Conservation (phyloP, 352 stramenopile species). For the Globisporangium spiculum region DNA sequence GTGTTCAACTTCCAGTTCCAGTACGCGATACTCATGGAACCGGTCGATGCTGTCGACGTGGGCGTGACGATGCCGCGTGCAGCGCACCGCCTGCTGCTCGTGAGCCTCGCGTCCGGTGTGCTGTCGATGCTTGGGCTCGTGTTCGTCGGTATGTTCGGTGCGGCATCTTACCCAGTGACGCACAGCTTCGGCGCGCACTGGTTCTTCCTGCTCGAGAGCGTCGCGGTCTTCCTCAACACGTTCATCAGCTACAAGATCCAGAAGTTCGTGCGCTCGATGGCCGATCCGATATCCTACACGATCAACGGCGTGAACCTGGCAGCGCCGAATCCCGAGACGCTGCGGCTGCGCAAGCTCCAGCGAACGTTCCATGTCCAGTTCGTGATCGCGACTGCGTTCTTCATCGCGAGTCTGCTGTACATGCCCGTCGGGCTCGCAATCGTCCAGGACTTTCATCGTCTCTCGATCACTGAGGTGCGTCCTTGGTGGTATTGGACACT, state of each 20-base stretch:
- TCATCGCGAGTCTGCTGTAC: slow-evolving; percentile 25
- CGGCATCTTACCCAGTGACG: slow-evolving; percentile 20
- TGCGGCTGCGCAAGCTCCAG: slow-evolving; percentile 22
- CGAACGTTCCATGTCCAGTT: slow-evolving; percentile 30
- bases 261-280: slow-evolving; percentile 10
- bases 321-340: slow-evolving; percentile 12
- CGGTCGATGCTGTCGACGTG: background rate
- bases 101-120: slow-evolving; percentile 24
- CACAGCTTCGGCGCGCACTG: slow-evolving; percentile 32
- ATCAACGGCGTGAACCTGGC: slow-evolving; percentile 11
- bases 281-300: slow-evolving; percentile 9
- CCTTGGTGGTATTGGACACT: background rate
- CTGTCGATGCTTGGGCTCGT: slow-evolving; percentile 39
- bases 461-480: slow-evolving; percentile 20
- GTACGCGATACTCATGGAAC: slow-evolving; percentile 18
- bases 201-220: slow-evolving; percentile 38
- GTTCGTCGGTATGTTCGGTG: slow-evolving; percentile 31
- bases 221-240: slow-evolving; percentile 42
- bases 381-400: slow-evolving; percentile 18
- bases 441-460: slow-evolving; percentile 15
- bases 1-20: slow-evolving; percentile 49
- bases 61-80: slow-evolving; percentile 6
- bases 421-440: slow-evolving; percentile 25
- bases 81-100: slow-evolving; percentile 17
- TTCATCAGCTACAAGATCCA: slow-evolving; percentile 37